Evolutionary conservation across 345 rosid species (phyloP).

Genomic region (Eucalyptus marginata): DNA sequence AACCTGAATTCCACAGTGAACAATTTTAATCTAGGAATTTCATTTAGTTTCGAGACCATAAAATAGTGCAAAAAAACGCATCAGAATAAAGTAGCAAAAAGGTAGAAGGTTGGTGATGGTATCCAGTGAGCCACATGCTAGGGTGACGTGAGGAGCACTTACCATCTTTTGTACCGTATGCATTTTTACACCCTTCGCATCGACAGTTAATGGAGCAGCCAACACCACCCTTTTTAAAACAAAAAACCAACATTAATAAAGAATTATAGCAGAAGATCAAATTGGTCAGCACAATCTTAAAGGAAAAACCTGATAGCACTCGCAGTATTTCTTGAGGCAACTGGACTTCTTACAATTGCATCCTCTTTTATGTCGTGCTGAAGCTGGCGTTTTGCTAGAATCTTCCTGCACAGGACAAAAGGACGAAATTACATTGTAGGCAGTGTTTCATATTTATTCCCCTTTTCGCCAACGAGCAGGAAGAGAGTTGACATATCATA

Average conservation of each 20-base stretch:
- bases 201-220: conserved; percentile 96
- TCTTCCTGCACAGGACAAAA: conserved; percentile 52
- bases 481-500: not conserved
- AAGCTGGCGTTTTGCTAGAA: conserved; percentile 80
- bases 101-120: not conserved
- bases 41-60: not conserved
- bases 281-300: not conserved
- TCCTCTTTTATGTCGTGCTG: conserved; percentile 98
- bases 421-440: not conserved
- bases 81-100: not conserved
- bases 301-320: conserved; percentile 80
- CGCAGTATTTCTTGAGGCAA: conserved; percentile 96
- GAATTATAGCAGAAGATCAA: not conserved
- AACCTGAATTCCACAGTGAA: conserved; percentile 22
- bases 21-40: not conserved
- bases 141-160: not conserved
- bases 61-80: not conserved
- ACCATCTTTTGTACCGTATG: conserved; percentile 92
- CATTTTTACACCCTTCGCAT: conserved; percentile 97
- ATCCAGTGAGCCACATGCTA: not conserved
- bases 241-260: not conserved
- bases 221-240: conserved; percentile 62
- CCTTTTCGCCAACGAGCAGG: not conserved
- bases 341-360: conserved; percentile 99
- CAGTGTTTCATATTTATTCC: not conserved